Conservation (phyloP, 176 grass and related monocot species). For the Paspalum notatum region DNA sequence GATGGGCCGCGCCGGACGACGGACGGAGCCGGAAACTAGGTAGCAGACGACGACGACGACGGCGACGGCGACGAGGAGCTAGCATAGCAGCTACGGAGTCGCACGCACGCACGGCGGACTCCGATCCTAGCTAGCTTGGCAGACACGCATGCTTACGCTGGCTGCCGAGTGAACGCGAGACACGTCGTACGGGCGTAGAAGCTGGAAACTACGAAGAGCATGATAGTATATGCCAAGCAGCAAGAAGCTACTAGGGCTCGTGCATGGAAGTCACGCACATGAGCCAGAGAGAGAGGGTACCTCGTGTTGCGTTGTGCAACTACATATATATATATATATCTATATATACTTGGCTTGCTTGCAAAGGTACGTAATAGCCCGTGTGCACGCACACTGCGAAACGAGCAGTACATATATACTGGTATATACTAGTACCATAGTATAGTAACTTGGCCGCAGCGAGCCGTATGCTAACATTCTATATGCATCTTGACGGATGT, state of each 20-base stretch:
- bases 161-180: neutral
- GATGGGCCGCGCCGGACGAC: neutral
- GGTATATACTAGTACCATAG: neutral
- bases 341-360: conserved; percentile 51
- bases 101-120: neutral
- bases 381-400: conserved; percentile 27
- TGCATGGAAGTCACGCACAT: conserved; percentile 12
- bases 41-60: no score
- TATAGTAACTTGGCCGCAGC: neutral
- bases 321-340: no score
- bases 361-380: conserved; percentile 48
- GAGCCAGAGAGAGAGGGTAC: neutral
- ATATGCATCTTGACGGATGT: conserved; percentile 39
- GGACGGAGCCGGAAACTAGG: neutral
- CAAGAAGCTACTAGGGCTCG: neutral
- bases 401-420: neutral
- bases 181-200: neutral
- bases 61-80: no score
- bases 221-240: neutral
- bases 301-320: conserved; percentile 41
- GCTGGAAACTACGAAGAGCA: neutral
- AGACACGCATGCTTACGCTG: no score
- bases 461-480: conserved; percentile 13
- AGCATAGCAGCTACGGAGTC: no score
- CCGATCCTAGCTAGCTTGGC: no score